phyloP scores from a whole-genome alignment of 495 filamentous ascomycete species.

The Podospora tetraspora region DNA sequence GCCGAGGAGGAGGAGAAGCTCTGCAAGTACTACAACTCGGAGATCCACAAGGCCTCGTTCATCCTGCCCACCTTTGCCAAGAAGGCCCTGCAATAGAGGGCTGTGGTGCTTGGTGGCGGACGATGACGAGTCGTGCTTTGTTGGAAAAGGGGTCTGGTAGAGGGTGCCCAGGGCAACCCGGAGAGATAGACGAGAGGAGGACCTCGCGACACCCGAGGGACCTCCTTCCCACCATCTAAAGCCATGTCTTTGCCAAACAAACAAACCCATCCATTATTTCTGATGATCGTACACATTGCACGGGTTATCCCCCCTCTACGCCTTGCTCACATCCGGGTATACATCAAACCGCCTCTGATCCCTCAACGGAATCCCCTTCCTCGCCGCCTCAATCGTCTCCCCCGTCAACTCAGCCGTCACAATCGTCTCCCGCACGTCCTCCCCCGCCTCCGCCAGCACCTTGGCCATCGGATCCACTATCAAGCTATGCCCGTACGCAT shows the following conservation, averaged over 20 bases:
- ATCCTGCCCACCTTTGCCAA: slow-evolving; percentile 88
- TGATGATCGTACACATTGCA: background rate
- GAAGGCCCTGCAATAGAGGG: slow-evolving; percentile 57
- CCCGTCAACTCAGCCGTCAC: slow-evolving; percentile 69
- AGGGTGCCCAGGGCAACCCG: background rate
- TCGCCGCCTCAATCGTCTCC: slow-evolving; percentile 65
- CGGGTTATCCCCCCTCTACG: slow-evolving; percentile 25
- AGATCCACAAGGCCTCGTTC: slow-evolving; percentile 92
- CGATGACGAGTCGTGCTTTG: background rate
- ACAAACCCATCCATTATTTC: background rate
- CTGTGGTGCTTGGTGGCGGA: background rate
- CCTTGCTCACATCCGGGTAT: slow-evolving; percentile 80
- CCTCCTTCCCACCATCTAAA: background rate
- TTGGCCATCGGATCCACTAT: slow-evolving; percentile 84
- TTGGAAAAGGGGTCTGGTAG: background rate
- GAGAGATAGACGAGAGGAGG: background rate
- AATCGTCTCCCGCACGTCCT: slow-evolving; percentile 70
- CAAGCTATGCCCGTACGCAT: slow-evolving; percentile 88
- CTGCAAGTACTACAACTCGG: slow-evolving; percentile 92
- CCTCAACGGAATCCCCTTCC: slow-evolving; percentile 79
- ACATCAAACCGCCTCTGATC: slow-evolving; percentile 90
- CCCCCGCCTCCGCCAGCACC: slow-evolving; percentile 67
- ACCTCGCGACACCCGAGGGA: background rate
- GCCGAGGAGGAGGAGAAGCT: slow-evolving; percentile 85
- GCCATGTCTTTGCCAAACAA: background rate